A percentile compares a stretch with the other conserved stretches of the same genome.
Conservation (phyloP, 768 basidiomycete species). For the Russula griseocarnosa region DNA sequence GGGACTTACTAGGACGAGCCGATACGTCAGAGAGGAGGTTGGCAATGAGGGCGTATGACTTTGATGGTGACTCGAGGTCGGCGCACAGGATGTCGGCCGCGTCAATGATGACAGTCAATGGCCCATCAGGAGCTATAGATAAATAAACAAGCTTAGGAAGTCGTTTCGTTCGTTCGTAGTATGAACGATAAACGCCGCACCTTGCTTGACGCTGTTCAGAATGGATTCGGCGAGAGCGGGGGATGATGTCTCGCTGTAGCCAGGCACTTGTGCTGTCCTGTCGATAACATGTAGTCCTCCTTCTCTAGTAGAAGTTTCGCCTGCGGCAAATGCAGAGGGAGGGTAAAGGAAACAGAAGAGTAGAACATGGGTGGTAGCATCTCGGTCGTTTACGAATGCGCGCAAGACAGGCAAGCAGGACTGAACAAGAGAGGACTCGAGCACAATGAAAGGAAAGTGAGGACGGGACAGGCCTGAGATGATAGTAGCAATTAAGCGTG, state of each 20-base stretch:
- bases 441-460: conserved; percentile 46
- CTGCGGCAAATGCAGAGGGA: conserved; percentile 45
- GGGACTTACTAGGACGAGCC: conserved; percentile 45
- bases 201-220: conserved; percentile 39
- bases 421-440: conserved; percentile 59
- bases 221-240: conserved; percentile 39
- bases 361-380: conserved; percentile 35
- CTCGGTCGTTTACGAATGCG: conserved; percentile 30
- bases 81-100: conserved; percentile 62
- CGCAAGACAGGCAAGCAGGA: conserved; percentile 55
- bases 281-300: conserved; percentile 45
- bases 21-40: conserved; percentile 45
- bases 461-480: conserved; percentile 32
- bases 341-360: conserved; percentile 59
- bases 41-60: conserved; percentile 50
- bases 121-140: conserved; percentile 39
- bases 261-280: conserved; percentile 49
- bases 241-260: conserved; percentile 43
- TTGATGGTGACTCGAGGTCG: conserved; percentile 53
- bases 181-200: conserved; percentile 30
- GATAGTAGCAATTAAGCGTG: conserved; percentile 32
- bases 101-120: conserved; percentile 66
- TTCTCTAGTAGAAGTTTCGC: conserved; percentile 19
- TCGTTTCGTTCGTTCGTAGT: not conserved
- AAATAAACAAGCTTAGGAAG: not conserved